Evolutionary conservation across 768 basidiomycete genomes (phyloP), one percentile per base, ranked within the genome.

Genomic region (Strobilomyces dryophilus): DNA sequence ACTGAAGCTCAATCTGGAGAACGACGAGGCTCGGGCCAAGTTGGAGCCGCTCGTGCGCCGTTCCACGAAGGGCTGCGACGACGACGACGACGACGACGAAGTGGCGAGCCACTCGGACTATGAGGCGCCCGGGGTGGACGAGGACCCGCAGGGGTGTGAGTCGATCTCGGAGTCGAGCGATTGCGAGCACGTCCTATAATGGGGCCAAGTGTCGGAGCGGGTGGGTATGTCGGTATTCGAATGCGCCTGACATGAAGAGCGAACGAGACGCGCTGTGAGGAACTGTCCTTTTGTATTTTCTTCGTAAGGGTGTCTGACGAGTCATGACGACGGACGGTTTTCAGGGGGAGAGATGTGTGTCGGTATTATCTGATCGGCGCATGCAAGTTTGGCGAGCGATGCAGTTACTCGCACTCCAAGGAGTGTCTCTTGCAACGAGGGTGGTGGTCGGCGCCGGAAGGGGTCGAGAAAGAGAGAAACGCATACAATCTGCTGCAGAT

Each of bases 191-290:
- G 61, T 60, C 1, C 61, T 81, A 83, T 61, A 84, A 84, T 51
- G 80, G 77, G 53, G 69, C 73, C 17, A 78, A 78, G 0, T 83
- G 82, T 59, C 62, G 53, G 10, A 67, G 72, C 4, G 78, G 80
- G 0, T 47, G 18, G 8, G 51, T 56, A 2, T 84, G 82, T 57
- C 52, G 52, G 17, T 82, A 71, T 63, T 79, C 75, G 18, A 81
- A 84, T 61, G 77, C 79, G 1, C 80, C 81, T 0, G 80, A 83
- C 54, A 60, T 72, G 39, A 79, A 76, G 62, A 83, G 81, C 54
- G 73, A 80, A 14, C 71, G 81, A 18, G 79, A 84, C 56, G 72
- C 75, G 12, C 63, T 82, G 83, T 83, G 53, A 53, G 80, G 71
- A 6, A 9, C 8, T 6, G 29, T 24, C 24, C 29, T 29, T 29